Percentiles rank a stretch among this genome's conserved stretches.
Evolutionary conservation across 805 yeast species (phyloP).

Genomic region (Phaffomyces antillensis): DNA sequence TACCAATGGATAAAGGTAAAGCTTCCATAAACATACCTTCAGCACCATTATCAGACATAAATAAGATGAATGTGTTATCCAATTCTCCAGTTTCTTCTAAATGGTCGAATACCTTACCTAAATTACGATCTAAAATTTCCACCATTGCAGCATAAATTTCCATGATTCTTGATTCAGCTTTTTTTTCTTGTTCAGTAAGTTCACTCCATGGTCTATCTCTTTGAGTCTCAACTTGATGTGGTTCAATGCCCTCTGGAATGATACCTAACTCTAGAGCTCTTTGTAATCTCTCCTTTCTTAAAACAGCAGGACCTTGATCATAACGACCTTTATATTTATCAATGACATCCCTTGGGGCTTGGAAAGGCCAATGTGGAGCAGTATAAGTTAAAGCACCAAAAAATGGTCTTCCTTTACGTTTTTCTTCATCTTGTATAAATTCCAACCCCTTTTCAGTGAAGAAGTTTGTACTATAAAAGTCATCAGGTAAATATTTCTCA

Average conservation of each 20-base stretch:
- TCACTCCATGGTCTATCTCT: too few relatives aligned
- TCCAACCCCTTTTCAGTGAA: too few relatives aligned
- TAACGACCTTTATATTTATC: conserved; percentile 41
- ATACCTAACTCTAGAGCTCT: conserved; percentile 36
- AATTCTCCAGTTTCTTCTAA: conserved; percentile 36
- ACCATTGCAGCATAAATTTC: conserved; percentile 48
- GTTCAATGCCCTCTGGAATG: too few relatives aligned
- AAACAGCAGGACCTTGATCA: conserved; percentile 40
- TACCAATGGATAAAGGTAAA: too few relatives aligned
- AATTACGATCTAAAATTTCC: conserved; percentile 42
- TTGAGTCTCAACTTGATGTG: too few relatives aligned
- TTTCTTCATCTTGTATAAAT: too few relatives aligned
- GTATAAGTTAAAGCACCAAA: conserved; percentile 50
- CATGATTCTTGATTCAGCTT: too few relatives aligned
- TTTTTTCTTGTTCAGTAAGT: too few relatives aligned
- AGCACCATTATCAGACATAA: too few relatives aligned
- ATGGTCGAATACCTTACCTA: conserved; percentile 41
- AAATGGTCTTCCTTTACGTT: conserved; percentile 38
- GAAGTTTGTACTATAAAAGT: too few relatives aligned
- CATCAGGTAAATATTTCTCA: too few relatives aligned
- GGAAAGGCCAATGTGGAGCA: conserved; percentile 65
- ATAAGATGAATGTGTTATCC: conserved; percentile 35
- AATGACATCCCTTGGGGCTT: conserved; percentile 44
- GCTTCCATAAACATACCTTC: too few relatives aligned
- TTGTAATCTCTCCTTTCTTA: conserved; percentile 33